These are phyloP conservation scores for Conticribra guillardii DNA, from an alignment of 108 stramenopile genomes.

Conservation along the genomic window DNA sequence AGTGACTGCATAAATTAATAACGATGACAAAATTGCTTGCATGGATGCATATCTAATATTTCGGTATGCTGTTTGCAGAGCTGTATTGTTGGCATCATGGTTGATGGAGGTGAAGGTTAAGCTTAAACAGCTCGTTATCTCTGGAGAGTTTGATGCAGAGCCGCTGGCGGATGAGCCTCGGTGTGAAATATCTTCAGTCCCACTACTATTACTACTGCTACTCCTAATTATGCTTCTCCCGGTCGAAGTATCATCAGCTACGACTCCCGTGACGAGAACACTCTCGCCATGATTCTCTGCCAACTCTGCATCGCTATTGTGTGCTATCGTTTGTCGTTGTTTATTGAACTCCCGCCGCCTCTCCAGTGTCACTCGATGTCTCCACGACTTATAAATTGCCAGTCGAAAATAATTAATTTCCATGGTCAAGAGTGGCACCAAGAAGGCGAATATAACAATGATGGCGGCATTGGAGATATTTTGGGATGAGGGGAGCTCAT, in stretches of 20 bases:
- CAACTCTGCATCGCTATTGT: not conserved
- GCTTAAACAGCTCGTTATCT: not conserved
- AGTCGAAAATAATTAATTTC: constrained; percentile 52
- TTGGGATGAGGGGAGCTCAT: constrained; percentile 15
- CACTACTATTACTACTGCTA: no score
- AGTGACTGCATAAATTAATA: constrained; percentile 22
- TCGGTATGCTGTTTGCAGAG: constrained; percentile 10
- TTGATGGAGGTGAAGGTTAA: not conserved
- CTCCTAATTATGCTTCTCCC: no score
- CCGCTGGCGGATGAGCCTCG: not conserved
- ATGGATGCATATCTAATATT: constrained; percentile 24
- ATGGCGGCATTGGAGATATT: constrained; percentile 33
- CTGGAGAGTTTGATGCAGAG: not conserved
- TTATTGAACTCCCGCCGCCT: constrained; percentile 1
- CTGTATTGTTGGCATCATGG: not conserved
- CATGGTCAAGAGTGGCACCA: constrained; percentile 43
- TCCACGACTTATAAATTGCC: constrained; percentile 32
- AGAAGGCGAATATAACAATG: constrained; percentile 36
- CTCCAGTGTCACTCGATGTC: not conserved
- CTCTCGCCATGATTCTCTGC: not conserved
- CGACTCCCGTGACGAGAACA: not conserved
- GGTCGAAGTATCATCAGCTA: no score
- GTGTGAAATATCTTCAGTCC: no score
- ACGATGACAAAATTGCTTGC: constrained; percentile 16
- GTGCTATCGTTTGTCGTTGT: not conserved